Percentiles rank a stretch among this genome's conserved stretches.
These are phyloP conservation scores for Pseudozyma thailandica DNA, from an alignment of 1,284 basidiomycete genomes.

Conservation along the genomic window DNA sequence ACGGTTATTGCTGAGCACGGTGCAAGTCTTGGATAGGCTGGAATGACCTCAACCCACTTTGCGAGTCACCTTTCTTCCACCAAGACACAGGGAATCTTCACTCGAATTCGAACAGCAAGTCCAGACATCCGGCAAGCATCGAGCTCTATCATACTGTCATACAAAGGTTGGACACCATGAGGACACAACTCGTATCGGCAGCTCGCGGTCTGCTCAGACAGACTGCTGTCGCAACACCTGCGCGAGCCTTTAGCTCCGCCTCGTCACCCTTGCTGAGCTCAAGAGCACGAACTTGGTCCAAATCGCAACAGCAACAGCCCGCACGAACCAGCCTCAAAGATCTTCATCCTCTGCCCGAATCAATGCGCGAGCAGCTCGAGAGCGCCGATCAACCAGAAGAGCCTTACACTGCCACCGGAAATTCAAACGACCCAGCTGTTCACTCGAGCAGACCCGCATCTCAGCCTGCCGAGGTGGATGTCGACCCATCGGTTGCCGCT, in stretches of 20 bases:
- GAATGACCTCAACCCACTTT: neutral
- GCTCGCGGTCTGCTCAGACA: slow-evolving; percentile 18
- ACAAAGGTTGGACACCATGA: too few species aligned
- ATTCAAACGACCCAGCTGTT: slow-evolving; percentile 50
- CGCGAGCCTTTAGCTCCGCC: slow-evolving; percentile 19
- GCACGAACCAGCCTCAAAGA: slow-evolving; percentile 42
- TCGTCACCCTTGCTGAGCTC: slow-evolving; percentile 34
- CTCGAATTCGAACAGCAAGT: neutral
- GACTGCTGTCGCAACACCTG: slow-evolving; percentile 3
- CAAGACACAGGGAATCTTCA: neutral
- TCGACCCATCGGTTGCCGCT: slow-evolving; percentile 46
- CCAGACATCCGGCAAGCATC: too few species aligned
- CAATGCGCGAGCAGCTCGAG: slow-evolving; percentile 47
- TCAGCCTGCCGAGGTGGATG: slow-evolving; percentile 37
- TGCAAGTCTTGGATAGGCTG: neutral
- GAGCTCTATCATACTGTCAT: too few species aligned
- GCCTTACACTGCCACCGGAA: slow-evolving; percentile 46
- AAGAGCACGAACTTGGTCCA: slow-evolving; percentile 16
- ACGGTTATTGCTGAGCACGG: slow-evolving; percentile 10
- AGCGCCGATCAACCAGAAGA: slow-evolving; percentile 22
- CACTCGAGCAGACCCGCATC: slow-evolving; percentile 51
- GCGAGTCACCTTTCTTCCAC: too few species aligned
- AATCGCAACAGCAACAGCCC: slow-evolving; percentile 19
- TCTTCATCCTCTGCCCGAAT: slow-evolving; percentile 41
- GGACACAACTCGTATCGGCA: slow-evolving; percentile 7